A percentile compares a stretch with the other conserved stretches of the same genome.
phyloP scores from a whole-genome alignment of 371 early-diverging fungal genomes.

The Rhizopus sp. region DNA sequence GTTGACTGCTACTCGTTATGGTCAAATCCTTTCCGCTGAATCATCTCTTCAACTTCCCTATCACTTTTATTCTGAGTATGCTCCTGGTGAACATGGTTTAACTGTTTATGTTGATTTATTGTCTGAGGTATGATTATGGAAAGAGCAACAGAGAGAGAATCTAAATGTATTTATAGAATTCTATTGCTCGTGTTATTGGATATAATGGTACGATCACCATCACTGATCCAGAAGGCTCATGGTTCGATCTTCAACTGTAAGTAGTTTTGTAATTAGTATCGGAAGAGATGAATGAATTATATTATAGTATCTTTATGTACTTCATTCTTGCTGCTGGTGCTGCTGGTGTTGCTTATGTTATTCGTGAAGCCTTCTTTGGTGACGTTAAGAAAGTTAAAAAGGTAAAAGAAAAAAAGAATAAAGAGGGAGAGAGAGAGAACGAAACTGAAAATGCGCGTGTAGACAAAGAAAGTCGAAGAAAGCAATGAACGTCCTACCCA shows the following conservation, averaged over 20 bases:
- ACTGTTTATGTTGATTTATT: conserved; percentile 46
- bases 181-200: conserved; percentile 42
- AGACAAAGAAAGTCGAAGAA: conserved; percentile 39
- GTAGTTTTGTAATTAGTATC: conserved; percentile 10
- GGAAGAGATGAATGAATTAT: neutral
- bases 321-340: conserved; percentile 44
- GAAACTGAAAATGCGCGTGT: neutral
- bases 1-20: conserved; percentile 48
- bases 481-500: conserved; percentile 39
- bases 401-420: conserved; percentile 9
- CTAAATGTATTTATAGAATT: conserved; percentile 22
- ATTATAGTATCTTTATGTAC: conserved; percentile 42
- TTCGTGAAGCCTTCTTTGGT: conserved; percentile 49
- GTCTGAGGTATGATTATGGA: conserved; percentile 30
- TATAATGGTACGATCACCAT: conserved; percentile 47
- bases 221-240: conserved; percentile 47
- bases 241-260: conserved; percentile 53
- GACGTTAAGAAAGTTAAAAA: conserved; percentile 37
- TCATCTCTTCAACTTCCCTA: conserved; percentile 42
- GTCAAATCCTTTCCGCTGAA: conserved; percentile 30
- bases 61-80: conserved; percentile 49
- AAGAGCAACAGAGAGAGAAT: neutral
- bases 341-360: conserved; percentile 44
- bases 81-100: conserved; percentile 46
- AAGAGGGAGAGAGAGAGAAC: too few species aligned